Conservation (phyloP, 2,329 filamentous ascomycete genomes). For the Stachybotrys elegans region DNA sequence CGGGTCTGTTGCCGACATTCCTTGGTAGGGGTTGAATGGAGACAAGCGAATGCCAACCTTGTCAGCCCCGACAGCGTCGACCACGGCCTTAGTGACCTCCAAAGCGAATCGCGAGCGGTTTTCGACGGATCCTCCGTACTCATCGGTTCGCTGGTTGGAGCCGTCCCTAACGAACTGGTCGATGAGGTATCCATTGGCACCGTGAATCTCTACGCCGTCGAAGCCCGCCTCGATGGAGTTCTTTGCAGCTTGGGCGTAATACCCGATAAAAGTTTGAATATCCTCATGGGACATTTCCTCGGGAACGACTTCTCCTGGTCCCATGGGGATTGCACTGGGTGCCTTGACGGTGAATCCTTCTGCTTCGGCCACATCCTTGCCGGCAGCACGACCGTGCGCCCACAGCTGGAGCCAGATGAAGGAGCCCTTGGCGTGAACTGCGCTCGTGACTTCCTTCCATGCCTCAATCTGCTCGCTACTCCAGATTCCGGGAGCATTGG, state of each 20-base stretch:
- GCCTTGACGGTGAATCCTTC: background rate
- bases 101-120: conserved; percentile 43
- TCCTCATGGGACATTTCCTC: conserved; percentile 60
- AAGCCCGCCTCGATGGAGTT: conserved; percentile 59
- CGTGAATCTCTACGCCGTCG: conserved; percentile 60
- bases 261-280: conserved; percentile 27
- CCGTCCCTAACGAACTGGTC: conserved; percentile 51
- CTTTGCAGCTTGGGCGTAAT: conserved; percentile 48
- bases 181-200: conserved; percentile 53
- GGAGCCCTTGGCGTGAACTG: conserved; percentile 5
- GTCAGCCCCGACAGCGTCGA: conserved; percentile 40
- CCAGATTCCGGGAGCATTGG: conserved; percentile 4
- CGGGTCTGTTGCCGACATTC: conserved; percentile 54
- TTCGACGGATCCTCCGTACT: conserved; percentile 44
- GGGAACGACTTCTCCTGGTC: conserved; percentile 47
- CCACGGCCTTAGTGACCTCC: conserved; percentile 39
- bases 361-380: too few relatives aligned
- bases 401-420: background rate
- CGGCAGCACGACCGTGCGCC: background rate
- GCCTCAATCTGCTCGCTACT: conserved; percentile 4
- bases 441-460: conserved; percentile 5
- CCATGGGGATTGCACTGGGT: conserved; percentile 22
- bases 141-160: conserved; percentile 43
- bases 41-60: conserved; percentile 49
- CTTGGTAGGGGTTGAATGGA: conserved; percentile 55